A percentile compares a stretch with the other conserved stretches of the same genome.
phyloP scores from a whole-genome alignment of 306 rosid genomes.

The Cicer cuneatum region DNA sequence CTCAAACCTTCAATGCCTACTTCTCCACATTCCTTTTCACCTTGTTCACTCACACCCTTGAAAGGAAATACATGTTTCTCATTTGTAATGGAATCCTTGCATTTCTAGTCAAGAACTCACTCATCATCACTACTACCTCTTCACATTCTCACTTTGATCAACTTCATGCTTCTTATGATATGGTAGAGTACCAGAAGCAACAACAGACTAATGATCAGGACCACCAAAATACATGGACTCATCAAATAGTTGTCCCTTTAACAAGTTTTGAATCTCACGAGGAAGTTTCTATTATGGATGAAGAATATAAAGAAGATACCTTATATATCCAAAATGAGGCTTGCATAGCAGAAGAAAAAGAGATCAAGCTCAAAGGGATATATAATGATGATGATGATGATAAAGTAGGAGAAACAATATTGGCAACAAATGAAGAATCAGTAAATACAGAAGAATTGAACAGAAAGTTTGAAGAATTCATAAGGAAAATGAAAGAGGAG shows the following conservation, averaged over 20 bases:
- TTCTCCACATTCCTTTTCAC: conserved; percentile 62
- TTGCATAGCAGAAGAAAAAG: conserved; percentile 35
- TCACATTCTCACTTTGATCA: conserved; percentile 15
- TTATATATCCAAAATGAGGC: conserved; percentile 1
- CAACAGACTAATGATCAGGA: no score
- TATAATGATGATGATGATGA: conserved; percentile 39
- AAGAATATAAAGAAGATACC: conserved; percentile 28
- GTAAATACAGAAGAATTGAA: conserved; percentile 68
- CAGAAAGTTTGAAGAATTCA: conserved; percentile 74
- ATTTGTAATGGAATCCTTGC: conserved; percentile 72
- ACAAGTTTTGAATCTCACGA: neutral
- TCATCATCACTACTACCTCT: neutral
- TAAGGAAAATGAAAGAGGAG: conserved; percentile 62
- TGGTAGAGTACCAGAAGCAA: neutral
- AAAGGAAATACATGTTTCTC: conserved; percentile 77
- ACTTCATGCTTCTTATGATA: conserved; percentile 31
- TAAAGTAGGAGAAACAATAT: conserved; percentile 33
- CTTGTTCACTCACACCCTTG: conserved; percentile 57
- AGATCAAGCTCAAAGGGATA: conserved; percentile 39
- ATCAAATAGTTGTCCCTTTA: neutral
- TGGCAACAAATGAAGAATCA: conserved; percentile 44
- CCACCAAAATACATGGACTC: no score
- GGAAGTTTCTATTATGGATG: conserved; percentile 11
- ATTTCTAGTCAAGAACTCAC: conserved; percentile 57
- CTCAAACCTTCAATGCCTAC: conserved; percentile 59